Conservation (phyloP, 208 protist genomes). For the Wallacemonas sp. region DNA sequence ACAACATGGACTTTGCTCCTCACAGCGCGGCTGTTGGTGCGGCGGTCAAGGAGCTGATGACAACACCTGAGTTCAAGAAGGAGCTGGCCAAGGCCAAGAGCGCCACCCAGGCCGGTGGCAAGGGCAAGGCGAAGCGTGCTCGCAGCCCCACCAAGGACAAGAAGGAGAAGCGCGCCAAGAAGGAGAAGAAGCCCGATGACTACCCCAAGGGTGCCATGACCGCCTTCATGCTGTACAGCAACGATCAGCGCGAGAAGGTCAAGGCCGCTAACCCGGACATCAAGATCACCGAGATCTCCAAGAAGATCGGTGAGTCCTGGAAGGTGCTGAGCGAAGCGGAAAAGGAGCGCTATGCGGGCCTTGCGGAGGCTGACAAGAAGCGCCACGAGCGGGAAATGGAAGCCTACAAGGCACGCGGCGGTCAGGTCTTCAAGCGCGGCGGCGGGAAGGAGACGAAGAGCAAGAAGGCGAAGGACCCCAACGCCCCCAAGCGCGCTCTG, state of each 20-base stretch:
- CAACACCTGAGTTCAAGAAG: constrained; percentile 53
- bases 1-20: constrained; percentile 66
- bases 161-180: constrained; percentile 45
- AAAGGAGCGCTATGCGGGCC: constrained; percentile 72
- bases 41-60: constrained; percentile 45
- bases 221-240: constrained; percentile 75
- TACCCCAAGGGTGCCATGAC: constrained; percentile 81
- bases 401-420: constrained; percentile 65
- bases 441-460: constrained; percentile 47
- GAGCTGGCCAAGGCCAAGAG: constrained; percentile 61
- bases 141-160: constrained; percentile 22
- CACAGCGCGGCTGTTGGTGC: constrained; percentile 38
- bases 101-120: constrained; percentile 32
- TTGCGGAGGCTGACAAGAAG: constrained; percentile 81
- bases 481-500: constrained; percentile 79
- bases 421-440: constrained; percentile 49
- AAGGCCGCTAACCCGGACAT: constrained; percentile 69
- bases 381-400: constrained; percentile 73
- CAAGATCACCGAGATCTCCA: constrained; percentile 68
- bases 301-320: constrained; percentile 69
- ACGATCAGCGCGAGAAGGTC: constrained; percentile 65
- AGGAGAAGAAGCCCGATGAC: constrained; percentile 75
- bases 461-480: constrained; percentile 77
- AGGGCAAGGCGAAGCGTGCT: constrained; percentile 33
- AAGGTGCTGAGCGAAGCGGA: constrained; percentile 43